These are phyloP conservation scores for Triticum urartu DNA, from an alignment of 176 grass and related monocot genomes.

Conservation along the genomic window DNA sequence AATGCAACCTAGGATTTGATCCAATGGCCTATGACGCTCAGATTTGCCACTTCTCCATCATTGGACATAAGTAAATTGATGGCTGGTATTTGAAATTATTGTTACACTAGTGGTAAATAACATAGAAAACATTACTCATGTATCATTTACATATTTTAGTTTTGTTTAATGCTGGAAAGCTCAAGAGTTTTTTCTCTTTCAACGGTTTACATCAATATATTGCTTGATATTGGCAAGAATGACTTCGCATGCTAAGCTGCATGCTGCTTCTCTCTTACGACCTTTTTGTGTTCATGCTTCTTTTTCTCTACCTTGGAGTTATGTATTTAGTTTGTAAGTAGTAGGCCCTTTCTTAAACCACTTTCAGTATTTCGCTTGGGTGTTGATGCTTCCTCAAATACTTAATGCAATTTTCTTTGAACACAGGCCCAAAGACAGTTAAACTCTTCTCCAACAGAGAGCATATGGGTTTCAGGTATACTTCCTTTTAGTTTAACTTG, in stretches of 20 bases:
- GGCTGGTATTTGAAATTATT: too few relatives aligned
- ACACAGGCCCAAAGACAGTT: conserved; percentile 69
- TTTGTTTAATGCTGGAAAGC: neutral
- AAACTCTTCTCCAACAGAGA: conserved; percentile 97
- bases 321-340: conserved; percentile 2
- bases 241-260: neutral
- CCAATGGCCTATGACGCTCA: too few relatives aligned
- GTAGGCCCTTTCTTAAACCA: neutral
- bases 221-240: too few relatives aligned
- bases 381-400: conserved; percentile 1
- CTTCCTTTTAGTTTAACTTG: neutral
- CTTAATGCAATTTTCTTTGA: conserved; percentile 1
- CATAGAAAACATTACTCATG: too few relatives aligned
- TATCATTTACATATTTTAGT: too few relatives aligned
- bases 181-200: neutral
- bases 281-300: neutral
- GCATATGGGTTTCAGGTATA: conserved; percentile 99
- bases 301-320: neutral
- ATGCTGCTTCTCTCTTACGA: neutral
- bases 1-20: too few relatives aligned
- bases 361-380: conserved; percentile 19
- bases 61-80: too few relatives aligned
- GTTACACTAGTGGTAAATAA: too few relatives aligned
- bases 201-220: neutral
- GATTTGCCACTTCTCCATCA: too few relatives aligned